Evolutionary conservation across 2,329 filamentous ascomycete genomes (phyloP).

Genomic region (Fusarium tjaetaba): DNA sequence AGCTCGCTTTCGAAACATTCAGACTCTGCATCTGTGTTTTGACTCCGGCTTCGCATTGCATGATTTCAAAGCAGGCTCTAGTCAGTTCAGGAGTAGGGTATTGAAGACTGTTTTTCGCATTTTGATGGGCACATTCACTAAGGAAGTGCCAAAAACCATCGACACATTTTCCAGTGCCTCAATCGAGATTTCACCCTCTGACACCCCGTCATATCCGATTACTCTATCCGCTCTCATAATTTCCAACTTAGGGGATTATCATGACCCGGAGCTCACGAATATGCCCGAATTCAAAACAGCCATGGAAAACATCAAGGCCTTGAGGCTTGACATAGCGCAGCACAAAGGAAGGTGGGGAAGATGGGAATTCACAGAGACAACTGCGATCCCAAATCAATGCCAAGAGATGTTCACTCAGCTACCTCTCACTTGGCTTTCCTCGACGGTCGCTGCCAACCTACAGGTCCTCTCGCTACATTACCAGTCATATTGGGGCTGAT

Average conservation of each 20-base stretch:
- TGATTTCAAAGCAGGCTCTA: accelerated
- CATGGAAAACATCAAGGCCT: neutral
- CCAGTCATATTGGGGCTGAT: neutral
- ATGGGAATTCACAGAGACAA: neutral
- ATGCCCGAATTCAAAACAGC: neutral
- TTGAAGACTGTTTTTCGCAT: neutral
- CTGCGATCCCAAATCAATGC: neutral
- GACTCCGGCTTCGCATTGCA: accelerated
- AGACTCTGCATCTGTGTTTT: neutral
- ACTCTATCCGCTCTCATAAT: neutral
- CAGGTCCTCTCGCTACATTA: neutral
- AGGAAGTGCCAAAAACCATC: neutral
- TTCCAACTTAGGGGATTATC: neutral
- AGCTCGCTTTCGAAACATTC: neutral
- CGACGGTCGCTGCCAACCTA: neutral
- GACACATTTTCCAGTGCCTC: accelerated
- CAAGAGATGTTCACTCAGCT: neutral
- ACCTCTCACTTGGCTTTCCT: neutral
- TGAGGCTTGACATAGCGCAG: neutral
- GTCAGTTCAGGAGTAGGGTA: accelerated
- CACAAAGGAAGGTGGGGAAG: neutral
- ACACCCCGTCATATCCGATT: accelerated
- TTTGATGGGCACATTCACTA: neutral
- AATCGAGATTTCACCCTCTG: accelerated
- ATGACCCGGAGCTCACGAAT: neutral